These are phyloP conservation scores for Penicillium sp. DNA, from an alignment of 2,329 filamentous ascomycete genomes.

Conservation along the genomic window DNA sequence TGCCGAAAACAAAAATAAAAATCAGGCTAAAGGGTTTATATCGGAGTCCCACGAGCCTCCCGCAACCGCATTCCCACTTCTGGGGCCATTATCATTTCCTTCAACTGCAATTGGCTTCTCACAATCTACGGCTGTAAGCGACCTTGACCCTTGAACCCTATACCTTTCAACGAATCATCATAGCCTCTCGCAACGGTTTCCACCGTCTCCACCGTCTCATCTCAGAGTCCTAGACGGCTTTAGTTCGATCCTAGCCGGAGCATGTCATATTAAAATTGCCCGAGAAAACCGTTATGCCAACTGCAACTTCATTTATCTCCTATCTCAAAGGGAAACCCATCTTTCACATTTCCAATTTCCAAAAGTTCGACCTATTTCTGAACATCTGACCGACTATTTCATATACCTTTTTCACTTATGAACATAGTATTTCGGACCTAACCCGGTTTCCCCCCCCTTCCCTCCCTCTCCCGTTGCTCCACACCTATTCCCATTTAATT, in stretches of 20 bases:
- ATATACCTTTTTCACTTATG: conserved; percentile 7
- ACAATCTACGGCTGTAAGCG: conserved; percentile 14
- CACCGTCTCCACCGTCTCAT: conserved; percentile 11
- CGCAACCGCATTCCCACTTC: background rate
- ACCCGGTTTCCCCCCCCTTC: conserved; percentile 8
- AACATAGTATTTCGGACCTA: conserved; percentile 16
- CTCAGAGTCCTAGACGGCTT: conserved; percentile 15
- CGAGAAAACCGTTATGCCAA: conserved; percentile 36
- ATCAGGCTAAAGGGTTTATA: too few species aligned
- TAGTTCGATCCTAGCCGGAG: conserved; percentile 24
- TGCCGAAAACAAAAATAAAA: too few species aligned
- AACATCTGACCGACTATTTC: conserved; percentile 1
- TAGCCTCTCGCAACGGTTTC: background rate
- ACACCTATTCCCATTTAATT: conserved; percentile 21
- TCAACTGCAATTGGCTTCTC: conserved; percentile 7
- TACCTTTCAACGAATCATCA: conserved; percentile 17
- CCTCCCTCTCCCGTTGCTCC: conserved; percentile 19
- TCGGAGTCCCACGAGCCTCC: too few species aligned
- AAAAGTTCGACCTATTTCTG: conserved; percentile 13
- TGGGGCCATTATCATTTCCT: conserved; percentile 5
- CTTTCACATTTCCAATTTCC: background rate
- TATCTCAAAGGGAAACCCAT: background rate
- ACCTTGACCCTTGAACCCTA: conserved; percentile 24
- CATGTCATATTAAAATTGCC: conserved; percentile 20
- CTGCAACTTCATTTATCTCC: conserved; percentile 20